phyloP scores from a whole-genome alignment of 768 basidiomycete genomes.

The Phallus indusiatus region DNA sequence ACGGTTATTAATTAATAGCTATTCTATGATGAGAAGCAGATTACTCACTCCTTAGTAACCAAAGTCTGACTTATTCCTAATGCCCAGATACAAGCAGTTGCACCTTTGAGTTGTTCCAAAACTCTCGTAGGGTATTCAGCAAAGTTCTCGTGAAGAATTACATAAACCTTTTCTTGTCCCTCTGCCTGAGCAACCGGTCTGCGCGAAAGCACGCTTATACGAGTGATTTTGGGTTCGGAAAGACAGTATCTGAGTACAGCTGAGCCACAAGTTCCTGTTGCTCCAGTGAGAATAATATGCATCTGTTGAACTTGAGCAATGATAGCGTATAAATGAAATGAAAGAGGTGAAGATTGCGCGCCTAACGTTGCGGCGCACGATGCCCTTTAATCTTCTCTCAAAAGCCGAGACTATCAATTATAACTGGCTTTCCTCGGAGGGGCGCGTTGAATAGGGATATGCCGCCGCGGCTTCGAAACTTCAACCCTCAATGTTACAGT shows the following conservation, averaged over 20 bases:
- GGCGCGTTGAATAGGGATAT: no score
- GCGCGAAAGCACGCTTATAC: slow-evolving; percentile 25
- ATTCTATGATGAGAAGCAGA: neutral
- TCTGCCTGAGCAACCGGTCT: slow-evolving; percentile 17
- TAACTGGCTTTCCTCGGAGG: no score
- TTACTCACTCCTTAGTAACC: slow-evolving; percentile 17
- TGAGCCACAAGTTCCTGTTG: slow-evolving; percentile 23
- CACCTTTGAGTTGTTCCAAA: slow-evolving; percentile 19
- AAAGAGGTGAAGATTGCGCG: no score
- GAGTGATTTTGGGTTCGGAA: slow-evolving; percentile 18
- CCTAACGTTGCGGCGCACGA: no score
- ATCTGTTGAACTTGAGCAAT: neutral
- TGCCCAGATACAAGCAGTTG: slow-evolving; percentile 30
- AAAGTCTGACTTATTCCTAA: slow-evolving; percentile 21
- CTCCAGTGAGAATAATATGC: slow-evolving; percentile 19
- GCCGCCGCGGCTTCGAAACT: no score
- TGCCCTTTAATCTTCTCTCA: no score
- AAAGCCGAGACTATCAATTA: no score
- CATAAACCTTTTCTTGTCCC: slow-evolving; percentile 17
- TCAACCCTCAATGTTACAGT: no score
- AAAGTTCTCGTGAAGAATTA: slow-evolving; percentile 26
- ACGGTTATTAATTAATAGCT: neutral
- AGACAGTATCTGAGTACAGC: slow-evolving; percentile 26
- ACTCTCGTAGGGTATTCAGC: slow-evolving; percentile 22
- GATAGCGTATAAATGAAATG: no score